Base-by-base conservation (phyloP, 1,284 basidiomycete genomes). In the Limonomyces culmigenus region DNA sequence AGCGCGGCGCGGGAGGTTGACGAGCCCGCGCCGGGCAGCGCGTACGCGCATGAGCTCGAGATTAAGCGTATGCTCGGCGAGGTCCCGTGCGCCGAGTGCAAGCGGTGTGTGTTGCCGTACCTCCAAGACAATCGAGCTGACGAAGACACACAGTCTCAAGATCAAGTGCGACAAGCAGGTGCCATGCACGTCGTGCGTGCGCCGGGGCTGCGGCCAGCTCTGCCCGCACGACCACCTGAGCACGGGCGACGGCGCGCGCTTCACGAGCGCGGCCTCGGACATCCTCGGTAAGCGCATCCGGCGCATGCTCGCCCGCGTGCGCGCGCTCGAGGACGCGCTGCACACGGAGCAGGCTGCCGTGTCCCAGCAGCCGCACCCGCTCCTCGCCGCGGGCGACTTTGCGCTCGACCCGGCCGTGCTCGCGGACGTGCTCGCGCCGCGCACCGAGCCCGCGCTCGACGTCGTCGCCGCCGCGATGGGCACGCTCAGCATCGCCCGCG, bases 101-200 rank as follows among this genome's bases (percentile, higher is more conserved):
- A 60, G 47, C 59, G 58, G 60, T 67, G 13, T 19, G 62, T n/a
- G n/a, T n/a, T n/a, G n/a, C n/a, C n/a, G n/a, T n/a, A n/a, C n/a
- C n/a, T 4, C 12, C 32, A 19, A 19, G 6, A n/a, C n/a, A n/a
- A n/a, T n/a, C 62, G 67, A 63, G 52, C 62, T 34, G 36, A 34
- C 14, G 18, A 29, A 25, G 31, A 21, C 34, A 14, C 20, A 12
- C 42, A 78, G 77, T 53, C 64, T 74, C 52, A 79, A 76, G 54
- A 70, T 76, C 45, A 75, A 72, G 48, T 81, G 77, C 55, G 75
- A 80, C 63, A 80, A 78, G 60, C 64, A 74, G 43, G 74, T 80
- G 40, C 74, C 75, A 5, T 76, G 74, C 47, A 70, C 71, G 46
- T 74, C 72, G 6, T 77, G 73, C 49, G 70, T 71, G 58, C 54